Evolutionary conservation across 768 basidiomycete species (phyloP).

Genomic region (Pisolithus albus): DNA sequence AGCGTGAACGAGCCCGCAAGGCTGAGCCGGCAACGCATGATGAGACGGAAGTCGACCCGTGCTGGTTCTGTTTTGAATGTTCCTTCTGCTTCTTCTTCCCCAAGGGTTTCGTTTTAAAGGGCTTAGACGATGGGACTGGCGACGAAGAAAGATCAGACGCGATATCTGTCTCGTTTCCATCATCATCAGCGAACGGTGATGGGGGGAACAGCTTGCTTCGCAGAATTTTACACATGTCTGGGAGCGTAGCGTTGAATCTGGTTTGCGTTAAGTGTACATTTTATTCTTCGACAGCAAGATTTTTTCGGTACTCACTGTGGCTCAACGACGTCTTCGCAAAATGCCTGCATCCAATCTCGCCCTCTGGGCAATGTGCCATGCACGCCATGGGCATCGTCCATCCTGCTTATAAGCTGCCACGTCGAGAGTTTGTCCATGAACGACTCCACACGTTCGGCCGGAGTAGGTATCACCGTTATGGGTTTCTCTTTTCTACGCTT

Average conservation of each 20-base stretch:
- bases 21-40: slow-evolving; percentile 16
- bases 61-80: slow-evolving; percentile 9
- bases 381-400: slow-evolving; percentile 30
- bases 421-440: slow-evolving; percentile 76
- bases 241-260: slow-evolving; percentile 52
- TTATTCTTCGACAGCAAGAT: not conserved
- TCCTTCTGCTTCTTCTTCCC: slow-evolving; percentile 4
- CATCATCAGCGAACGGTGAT: slow-evolving; percentile 53
- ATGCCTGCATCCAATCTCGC: slow-evolving; percentile 70
- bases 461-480: slow-evolving; percentile 18
- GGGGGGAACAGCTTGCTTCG: slow-evolving; percentile 61
- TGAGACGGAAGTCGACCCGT: slow-evolving; percentile 12
- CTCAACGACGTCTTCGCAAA: slow-evolving; percentile 63
- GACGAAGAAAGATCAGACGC: slow-evolving; percentile 10
- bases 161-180: slow-evolving; percentile 22
- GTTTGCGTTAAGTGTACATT: not conserved
- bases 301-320: slow-evolving; percentile 39
- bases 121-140: slow-evolving; percentile 9
- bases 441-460: slow-evolving; percentile 54
- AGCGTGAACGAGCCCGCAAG: slow-evolving; percentile 45
- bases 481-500: slow-evolving; percentile 18
- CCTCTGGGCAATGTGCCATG: slow-evolving; percentile 21
- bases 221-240: slow-evolving; percentile 50
- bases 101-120: slow-evolving; percentile 4
- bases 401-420: slow-evolving; percentile 55